Conservation (phyloP, 192 early-diverging fungal genomes). For the Lobosporangium transversale region DNA sequence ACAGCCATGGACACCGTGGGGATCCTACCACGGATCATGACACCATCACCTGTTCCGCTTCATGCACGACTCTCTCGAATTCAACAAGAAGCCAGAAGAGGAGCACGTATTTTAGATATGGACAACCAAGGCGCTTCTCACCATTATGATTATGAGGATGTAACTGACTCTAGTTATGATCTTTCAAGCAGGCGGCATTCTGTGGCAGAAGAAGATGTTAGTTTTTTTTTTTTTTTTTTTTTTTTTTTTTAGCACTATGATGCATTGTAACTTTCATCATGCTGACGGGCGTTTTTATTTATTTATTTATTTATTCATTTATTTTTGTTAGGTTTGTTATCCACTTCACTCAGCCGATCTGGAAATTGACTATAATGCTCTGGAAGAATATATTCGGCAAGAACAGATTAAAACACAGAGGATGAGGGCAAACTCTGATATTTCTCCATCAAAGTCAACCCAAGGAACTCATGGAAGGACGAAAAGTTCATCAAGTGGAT, state of each 20-base stretch:
- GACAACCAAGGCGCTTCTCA: slow-evolving; percentile 37
- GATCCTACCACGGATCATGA: slow-evolving; percentile 33
- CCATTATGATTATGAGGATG: slow-evolving; percentile 50
- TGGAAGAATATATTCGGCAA: slow-evolving; percentile 49
- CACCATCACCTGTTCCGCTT: slow-evolving; percentile 41
- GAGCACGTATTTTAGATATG: slow-evolving; percentile 42
- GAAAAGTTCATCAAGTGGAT: slow-evolving; percentile 18
- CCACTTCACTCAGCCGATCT: slow-evolving; percentile 26
- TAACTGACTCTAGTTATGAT: slow-evolving; percentile 42
- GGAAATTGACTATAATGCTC: slow-evolving; percentile 34
- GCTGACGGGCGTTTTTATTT: neutral
- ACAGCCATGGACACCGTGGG: slow-evolving; percentile 15
- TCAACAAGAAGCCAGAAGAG: slow-evolving; percentile 35
- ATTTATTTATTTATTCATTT: neutral
- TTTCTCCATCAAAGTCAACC: neutral
- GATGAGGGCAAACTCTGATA: slow-evolving; percentile 15
- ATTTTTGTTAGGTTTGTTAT: slow-evolving; percentile 38
- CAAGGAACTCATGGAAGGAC: slow-evolving; percentile 3
- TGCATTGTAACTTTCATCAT: neutral
- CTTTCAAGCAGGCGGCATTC: slow-evolving; percentile 50
- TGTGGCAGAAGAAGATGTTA: slow-evolving; percentile 50
- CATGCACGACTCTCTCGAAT: slow-evolving; percentile 45
- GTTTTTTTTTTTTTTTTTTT: neutral
- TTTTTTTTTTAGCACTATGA: neutral
- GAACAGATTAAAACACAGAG: slow-evolving; percentile 49